Conservation (phyloP, 2,329 filamentous ascomycete genomes). For the Stemphylium vesicarium region DNA sequence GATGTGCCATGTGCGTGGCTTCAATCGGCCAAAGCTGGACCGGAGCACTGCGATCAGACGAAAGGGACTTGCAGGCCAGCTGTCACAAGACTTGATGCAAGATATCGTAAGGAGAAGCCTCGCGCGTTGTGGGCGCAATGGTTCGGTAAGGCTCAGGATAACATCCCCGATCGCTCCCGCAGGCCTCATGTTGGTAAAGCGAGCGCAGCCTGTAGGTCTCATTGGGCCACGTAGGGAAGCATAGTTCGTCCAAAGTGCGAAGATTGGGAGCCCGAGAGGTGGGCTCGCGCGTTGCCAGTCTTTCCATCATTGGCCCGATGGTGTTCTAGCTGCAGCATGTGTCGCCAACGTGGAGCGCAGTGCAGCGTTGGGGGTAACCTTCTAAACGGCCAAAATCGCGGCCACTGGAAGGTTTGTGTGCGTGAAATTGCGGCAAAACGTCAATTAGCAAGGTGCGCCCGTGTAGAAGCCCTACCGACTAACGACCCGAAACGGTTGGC, state of each 20-base stretch:
- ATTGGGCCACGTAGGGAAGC: conserved; percentile 48
- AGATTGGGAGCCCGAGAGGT: conserved; percentile 36
- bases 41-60: conserved; percentile 32
- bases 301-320: conserved; percentile 37
- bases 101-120: conserved; percentile 31
- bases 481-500: conserved; percentile 31
- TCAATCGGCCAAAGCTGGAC: conserved; percentile 31
- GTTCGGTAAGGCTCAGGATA: conserved; percentile 42
- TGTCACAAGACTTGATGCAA: conserved; percentile 42
- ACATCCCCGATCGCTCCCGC: conserved; percentile 36
- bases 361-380: conserved; percentile 34
- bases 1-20: conserved; percentile 39
- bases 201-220: conserved; percentile 32
- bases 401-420: conserved; percentile 26
- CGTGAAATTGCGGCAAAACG: conserved; percentile 26
- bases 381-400: conserved; percentile 21
- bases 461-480: conserved; percentile 20
- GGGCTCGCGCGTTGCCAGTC: conserved; percentile 28
- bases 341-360: conserved; percentile 30
- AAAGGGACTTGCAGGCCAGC: conserved; percentile 37
- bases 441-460: conserved; percentile 28
- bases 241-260: conserved; percentile 37
- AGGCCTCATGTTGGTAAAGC: conserved; percentile 27
- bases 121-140: conserved; percentile 32
- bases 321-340: conserved; percentile 35